Evolutionary conservation across 306 rosid genomes (phyloP).

Genomic region (barrel medic (Medicago truncatula)): DNA sequence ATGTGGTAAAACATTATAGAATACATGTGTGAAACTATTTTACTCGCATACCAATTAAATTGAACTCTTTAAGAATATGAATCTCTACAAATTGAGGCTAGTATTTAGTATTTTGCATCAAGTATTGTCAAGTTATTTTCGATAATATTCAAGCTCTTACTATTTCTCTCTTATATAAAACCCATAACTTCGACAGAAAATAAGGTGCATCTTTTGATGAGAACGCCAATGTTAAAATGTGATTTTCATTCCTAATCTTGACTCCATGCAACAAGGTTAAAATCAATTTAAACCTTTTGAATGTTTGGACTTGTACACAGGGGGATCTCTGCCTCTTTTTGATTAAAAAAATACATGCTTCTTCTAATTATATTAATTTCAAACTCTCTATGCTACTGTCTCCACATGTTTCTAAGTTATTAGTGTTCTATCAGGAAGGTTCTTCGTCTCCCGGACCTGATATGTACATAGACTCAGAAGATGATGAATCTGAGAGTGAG

Average conservation of each 20-base stretch:
- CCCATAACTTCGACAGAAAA: not conserved
- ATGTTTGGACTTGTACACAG: slow-evolving; percentile 6
- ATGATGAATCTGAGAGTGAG: slow-evolving; percentile 73
- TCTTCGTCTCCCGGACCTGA: slow-evolving; percentile 57
- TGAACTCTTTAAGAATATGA: not conserved
- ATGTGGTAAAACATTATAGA: too few species aligned
- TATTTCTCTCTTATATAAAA: not conserved
- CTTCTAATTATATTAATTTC: not conserved
- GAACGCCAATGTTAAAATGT: not conserved
- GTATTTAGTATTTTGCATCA: not conserved
- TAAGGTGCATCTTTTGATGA: slow-evolving; percentile 4
- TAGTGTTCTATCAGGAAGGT: slow-evolving; percentile 76
- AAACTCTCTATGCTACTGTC: slow-evolving; percentile 7
- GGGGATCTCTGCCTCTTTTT: slow-evolving; percentile 33
- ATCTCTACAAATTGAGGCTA: not conserved
- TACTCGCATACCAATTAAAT: too few species aligned
- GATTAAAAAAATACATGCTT: not conserved
- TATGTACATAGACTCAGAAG: slow-evolving; percentile 75
- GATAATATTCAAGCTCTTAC: not conserved
- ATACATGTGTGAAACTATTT: too few species aligned
- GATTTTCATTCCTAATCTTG: slow-evolving; percentile 13
- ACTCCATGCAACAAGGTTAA: slow-evolving; percentile 11
- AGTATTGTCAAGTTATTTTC: not conserved
- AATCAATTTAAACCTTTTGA: slow-evolving; percentile 18
- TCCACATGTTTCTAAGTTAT: slow-evolving; percentile 48